Base-by-base conservation (phyloP, 805 yeast genomes). In the Lipomyces mesembrius region DNA sequence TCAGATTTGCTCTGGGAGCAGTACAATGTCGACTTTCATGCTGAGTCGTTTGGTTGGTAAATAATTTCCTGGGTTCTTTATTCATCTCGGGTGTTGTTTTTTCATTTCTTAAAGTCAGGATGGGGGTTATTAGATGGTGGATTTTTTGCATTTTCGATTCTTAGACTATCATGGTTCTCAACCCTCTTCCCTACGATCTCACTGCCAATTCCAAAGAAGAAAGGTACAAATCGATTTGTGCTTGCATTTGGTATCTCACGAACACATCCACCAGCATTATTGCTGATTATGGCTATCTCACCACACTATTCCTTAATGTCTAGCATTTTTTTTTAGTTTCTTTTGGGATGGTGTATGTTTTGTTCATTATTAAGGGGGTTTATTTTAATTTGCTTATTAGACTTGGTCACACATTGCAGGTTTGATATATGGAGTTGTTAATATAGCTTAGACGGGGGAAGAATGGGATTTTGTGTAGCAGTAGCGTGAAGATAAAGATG, bases 11-110 rank as follows among this genome's bases (percentile, higher is more conserved):
- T 71, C 39, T 66, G 70, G 63, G 66, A 72, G 37, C 74, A 74
- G n/a, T 57, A 61, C 64, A 64, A 65, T 49, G 70, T 76, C 39
- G 66, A 72, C 53, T 71, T 74, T 61, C 72, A 74, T 52, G 73
- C 75, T 29, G 78, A 75, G 69, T 62, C 72, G 20, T 76, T 76
- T 62, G 77, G 77, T 11, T 75, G 78, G 78, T 75, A 67, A 65
- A n/a, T 53, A 34, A 4, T 20, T 2, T n/a, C 32, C 35, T 60
- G 39, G 29, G 61, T 57, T 20, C 43, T 59, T 35, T 49, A 12
- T 64, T 46, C 29, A 49, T 35, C 22, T 17, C 22, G 35, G n/a
- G 29, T 64, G 35, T 58, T 62, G 35, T 7, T 32, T 14, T 57
- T 62, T 53, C 17, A 9, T 32, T 37, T 58, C 25, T 62, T 62